Percentiles rank a stretch among this genome's conserved stretches.
Conservation (phyloP, 2,329 filamentous ascomycete species). For the Cryphonectria naterciae region DNA sequence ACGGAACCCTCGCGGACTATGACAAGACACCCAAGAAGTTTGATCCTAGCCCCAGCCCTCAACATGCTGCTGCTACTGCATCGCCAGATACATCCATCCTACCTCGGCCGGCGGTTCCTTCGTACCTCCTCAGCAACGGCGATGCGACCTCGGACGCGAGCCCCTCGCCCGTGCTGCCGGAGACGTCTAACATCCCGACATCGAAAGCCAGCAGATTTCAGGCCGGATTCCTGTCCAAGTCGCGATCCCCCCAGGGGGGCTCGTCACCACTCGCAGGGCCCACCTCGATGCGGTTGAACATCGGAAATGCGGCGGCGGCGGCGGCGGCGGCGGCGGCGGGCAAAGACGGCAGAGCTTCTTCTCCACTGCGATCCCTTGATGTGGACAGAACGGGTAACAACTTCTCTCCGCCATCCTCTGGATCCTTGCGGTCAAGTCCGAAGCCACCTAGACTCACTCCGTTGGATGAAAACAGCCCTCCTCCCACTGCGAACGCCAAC, state of each 20-base stretch:
- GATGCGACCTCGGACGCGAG: slow-evolving; percentile 59
- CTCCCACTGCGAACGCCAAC: slow-evolving; percentile 44
- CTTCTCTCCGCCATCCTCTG: slow-evolving; percentile 48
- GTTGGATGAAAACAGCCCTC: slow-evolving; percentile 58
- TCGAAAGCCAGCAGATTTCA: slow-evolving; percentile 79
- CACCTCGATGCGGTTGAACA: slow-evolving; percentile 59
- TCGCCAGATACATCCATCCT: slow-evolving; percentile 55
- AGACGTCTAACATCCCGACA: slow-evolving; percentile 42
- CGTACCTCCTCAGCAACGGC: slow-evolving; percentile 53
- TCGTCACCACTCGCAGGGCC: slow-evolving; percentile 66
- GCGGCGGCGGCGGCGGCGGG: slow-evolving; percentile 58
- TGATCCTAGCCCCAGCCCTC: slow-evolving; percentile 57
- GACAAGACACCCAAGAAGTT: slow-evolving; percentile 83
- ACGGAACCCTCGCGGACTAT: slow-evolving; percentile 86
- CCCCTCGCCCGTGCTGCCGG: slow-evolving; percentile 62
- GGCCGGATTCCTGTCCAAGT: slow-evolving; percentile 78
- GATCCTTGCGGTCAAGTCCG: slow-evolving; percentile 35
- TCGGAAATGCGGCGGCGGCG: slow-evolving; percentile 54
- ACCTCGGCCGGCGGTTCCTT: slow-evolving; percentile 55
- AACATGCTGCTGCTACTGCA: slow-evolving; percentile 23
- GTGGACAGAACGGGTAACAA: slow-evolving; percentile 54
- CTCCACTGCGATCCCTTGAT: slow-evolving; percentile 56
- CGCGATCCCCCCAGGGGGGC: slow-evolving; percentile 47
- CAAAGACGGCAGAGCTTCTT: slow-evolving; percentile 50
- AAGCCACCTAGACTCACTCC: slow-evolving; percentile 43